Evolutionary conservation across 2,329 filamentous ascomycete species (phyloP).

Genomic region (Fusarium anguioides): DNA sequence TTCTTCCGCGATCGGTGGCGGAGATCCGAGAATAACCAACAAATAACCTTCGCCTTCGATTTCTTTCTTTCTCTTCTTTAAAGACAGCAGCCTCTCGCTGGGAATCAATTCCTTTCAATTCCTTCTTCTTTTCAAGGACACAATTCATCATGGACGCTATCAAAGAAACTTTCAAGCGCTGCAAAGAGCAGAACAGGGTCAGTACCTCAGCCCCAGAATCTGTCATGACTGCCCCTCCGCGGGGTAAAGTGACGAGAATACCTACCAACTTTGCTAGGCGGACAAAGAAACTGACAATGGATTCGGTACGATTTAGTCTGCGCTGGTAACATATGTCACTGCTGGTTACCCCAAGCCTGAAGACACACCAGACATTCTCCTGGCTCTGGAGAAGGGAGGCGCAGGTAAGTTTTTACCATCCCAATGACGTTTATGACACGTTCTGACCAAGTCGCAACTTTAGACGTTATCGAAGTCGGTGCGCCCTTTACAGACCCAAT

Average conservation of each 20-base stretch:
- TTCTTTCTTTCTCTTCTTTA: slow-evolving; percentile 32
- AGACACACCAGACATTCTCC: slow-evolving; percentile 83
- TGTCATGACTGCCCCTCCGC: slow-evolving; percentile 45
- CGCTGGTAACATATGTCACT: slow-evolving; percentile 95
- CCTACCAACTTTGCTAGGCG: not conserved
- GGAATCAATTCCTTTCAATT: not conserved
- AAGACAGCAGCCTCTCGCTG: slow-evolving; percentile 20
- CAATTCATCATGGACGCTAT: slow-evolving; percentile 63
- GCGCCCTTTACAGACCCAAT: slow-evolving; percentile 98
- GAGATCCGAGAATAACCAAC: slow-evolving; percentile 19
- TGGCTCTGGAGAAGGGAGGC: slow-evolving; percentile 92
- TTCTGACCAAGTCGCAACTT: slow-evolving; percentile 15
- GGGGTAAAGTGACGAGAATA: slow-evolving; percentile 34
- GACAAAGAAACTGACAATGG: slow-evolving; percentile 37
- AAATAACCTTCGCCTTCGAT: slow-evolving; percentile 17
- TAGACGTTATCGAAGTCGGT: slow-evolving; percentile 92
- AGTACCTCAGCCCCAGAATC: slow-evolving; percentile 43
- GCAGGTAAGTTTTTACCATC: slow-evolving; percentile 71
- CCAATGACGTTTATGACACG: slow-evolving; percentile 7
- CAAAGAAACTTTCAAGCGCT: slow-evolving; percentile 68
- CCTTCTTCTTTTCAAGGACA: slow-evolving; percentile 4
- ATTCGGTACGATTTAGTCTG: slow-evolving; percentile 64
- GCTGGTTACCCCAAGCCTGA: slow-evolving; percentile 89
- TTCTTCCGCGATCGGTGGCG: slow-evolving; percentile 48
- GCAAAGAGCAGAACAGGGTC: slow-evolving; percentile 69